Conservation (phyloP, 164 flowering plant species). For the Hamamelis virginiana region DNA sequence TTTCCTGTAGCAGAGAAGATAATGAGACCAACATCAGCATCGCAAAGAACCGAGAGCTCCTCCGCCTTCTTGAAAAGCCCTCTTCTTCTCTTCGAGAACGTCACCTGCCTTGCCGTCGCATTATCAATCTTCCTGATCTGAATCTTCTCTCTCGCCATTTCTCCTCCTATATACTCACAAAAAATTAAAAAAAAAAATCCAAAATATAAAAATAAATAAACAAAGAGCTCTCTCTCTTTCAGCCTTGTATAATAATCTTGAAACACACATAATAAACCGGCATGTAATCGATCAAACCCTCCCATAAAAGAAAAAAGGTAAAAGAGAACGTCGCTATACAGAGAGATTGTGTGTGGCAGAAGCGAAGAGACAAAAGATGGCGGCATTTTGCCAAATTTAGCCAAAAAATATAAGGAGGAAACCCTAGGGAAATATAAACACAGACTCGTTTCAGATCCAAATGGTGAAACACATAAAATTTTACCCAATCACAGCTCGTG, state of each 20-base stretch:
- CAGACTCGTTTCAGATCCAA: constrained; percentile 5
- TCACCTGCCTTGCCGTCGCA: constrained; percentile 66
- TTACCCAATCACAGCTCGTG: not conserved
- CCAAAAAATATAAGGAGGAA: constrained; percentile 6
- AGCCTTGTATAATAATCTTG: not conserved
- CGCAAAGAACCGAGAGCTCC: constrained; percentile 64
- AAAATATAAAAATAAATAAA: not conserved
- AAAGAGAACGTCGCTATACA: constrained; percentile 4
- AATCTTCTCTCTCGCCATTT: constrained; percentile 68
- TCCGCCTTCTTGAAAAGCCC: constrained; percentile 70
- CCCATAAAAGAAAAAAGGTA: not conserved
- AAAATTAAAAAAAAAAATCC: not conserved
- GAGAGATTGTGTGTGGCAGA: not conserved
- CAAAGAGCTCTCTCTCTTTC: not conserved
- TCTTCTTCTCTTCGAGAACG: constrained; percentile 64
- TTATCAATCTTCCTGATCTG: constrained; percentile 67
- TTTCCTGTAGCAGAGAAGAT: constrained; percentile 63
- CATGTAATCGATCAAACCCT: constrained; percentile 6
- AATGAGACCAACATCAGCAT: constrained; percentile 63
- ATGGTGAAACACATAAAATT: not conserved
- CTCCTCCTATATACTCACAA: not conserved
- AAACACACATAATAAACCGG: not conserved
- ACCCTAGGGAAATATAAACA: constrained; percentile 12
- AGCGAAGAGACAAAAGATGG: not conserved
- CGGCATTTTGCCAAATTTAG: constrained; percentile 30